A percentile compares a stretch with the other conserved stretches of the same genome.
Evolutionary conservation across 345 rosid species (phyloP).

Genomic region (Pistacia vera): DNA sequence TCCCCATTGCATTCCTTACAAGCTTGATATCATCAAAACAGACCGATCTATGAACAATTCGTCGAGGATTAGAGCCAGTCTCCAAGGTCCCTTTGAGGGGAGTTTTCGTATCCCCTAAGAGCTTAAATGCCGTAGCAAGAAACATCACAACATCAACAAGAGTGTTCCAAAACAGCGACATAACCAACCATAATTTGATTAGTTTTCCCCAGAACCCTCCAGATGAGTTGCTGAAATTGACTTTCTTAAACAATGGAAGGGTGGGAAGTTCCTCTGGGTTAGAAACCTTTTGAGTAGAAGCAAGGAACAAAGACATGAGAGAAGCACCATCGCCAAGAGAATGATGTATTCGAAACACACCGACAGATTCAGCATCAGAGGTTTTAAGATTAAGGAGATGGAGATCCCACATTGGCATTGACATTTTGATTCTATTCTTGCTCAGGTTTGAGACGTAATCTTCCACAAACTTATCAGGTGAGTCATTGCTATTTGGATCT

Average conservation of each 20-base stretch:
- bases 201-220: neutral
- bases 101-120: slow-evolving; percentile 32
- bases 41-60: slow-evolving; percentile 30
- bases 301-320: neutral
- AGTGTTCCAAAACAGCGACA: slow-evolving; percentile 30
- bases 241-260: slow-evolving; percentile 2
- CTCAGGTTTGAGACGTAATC: slow-evolving; percentile 30
- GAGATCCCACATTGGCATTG: slow-evolving; percentile 47
- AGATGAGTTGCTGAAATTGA: neutral
- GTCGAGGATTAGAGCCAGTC: slow-evolving; percentile 23
- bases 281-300: slow-evolving; percentile 24
- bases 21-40: slow-evolving; percentile 35
- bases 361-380: slow-evolving; percentile 37
- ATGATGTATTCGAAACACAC: slow-evolving; percentile 36
- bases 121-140: slow-evolving; percentile 20
- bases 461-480: slow-evolving; percentile 30
- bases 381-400: slow-evolving; percentile 12
- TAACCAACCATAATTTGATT: neutral
- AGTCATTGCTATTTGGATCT: neutral
- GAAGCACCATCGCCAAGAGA: slow-evolving; percentile 15
- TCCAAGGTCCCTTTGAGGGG: slow-evolving; percentile 28
- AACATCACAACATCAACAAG: slow-evolving; percentile 24
- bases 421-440: slow-evolving; percentile 19
- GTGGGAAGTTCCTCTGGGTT: slow-evolving; percentile 24
- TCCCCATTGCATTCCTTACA: slow-evolving; percentile 28